These are phyloP conservation scores for Eucalyptus tenuipes DNA, from an alignment of 345 rosid genomes.

Conservation along the genomic window DNA sequence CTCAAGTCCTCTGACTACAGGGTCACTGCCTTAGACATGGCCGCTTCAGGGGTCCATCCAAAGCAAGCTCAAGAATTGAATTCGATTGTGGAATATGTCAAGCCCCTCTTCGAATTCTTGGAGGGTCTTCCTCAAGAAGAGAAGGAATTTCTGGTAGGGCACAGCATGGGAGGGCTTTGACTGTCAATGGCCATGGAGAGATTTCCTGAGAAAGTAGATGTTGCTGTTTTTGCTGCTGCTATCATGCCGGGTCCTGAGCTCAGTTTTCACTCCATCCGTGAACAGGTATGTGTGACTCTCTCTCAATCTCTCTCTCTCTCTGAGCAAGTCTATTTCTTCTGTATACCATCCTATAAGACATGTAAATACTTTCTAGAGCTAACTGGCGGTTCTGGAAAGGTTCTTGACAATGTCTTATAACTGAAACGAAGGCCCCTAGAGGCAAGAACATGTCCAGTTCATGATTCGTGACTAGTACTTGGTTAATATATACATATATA, in stretches of 20 bases:
- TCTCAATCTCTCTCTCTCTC: too few relatives aligned
- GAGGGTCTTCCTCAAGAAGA: background rate
- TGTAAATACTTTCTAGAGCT: too few relatives aligned
- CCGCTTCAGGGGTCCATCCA: constrained; percentile 16
- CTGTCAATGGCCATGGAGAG: constrained; percentile 14
- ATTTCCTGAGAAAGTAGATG: constrained; percentile 3
- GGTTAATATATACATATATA: too few relatives aligned
- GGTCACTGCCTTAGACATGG: constrained; percentile 24
- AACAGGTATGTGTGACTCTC: too few relatives aligned
- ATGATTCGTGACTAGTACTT: too few relatives aligned
- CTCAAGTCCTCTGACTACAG: constrained; percentile 15
- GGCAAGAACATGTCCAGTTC: too few relatives aligned
- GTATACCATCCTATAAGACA: too few relatives aligned
- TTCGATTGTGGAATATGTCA: background rate
- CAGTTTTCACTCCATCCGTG: too few relatives aligned
- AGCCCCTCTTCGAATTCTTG: constrained; percentile 12
- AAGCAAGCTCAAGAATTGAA: background rate
- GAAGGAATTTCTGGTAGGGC: constrained; percentile 15
- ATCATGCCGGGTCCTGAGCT: constrained; percentile 1
- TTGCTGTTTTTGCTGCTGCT: constrained; percentile 3
- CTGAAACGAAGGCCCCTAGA: too few relatives aligned
- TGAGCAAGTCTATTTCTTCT: too few relatives aligned
- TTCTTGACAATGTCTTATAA: too few relatives aligned
- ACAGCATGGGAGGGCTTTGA: constrained; percentile 12
- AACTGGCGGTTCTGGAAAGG: too few relatives aligned